Base-by-base conservation (phyloP, 2,329 filamentous ascomycete species). In the Fusarium ramigenum region DNA sequence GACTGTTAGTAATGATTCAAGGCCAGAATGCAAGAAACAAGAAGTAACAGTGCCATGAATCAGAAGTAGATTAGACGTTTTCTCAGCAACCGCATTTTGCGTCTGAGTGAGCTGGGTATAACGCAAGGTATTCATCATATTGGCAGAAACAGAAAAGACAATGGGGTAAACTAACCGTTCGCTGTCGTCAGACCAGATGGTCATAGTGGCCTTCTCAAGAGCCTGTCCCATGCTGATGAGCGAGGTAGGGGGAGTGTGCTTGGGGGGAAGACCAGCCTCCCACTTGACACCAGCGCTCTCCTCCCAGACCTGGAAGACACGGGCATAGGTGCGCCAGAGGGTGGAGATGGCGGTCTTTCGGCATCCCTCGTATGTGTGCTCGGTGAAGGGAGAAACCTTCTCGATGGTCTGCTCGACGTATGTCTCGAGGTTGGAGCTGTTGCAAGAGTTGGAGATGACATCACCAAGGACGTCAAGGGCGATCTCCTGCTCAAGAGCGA, bases 21-120 rank as follows among this genome's bases (percentile, higher is more conserved):
- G 52, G 25, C 14, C 63, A 69, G 70, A 36, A 43, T 77, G 66
- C 47, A 72, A 77, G 67, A 72, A 75, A 74, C 63, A 73, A 60
- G 42, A 75, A 72, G 59, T 65, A 77, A 76, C 76, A 74, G 68
- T 73, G 71, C 43, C 70, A 75, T 76, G 69, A 76, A 77, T 82
- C 80, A 82, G 80, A 73, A 79, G 79, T 79, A 81, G 83, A 84
- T 84, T 78, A 83, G 73, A 83, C 83, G 94, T 87, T 85, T 97
- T 96, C 92, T 92, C 94, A 94, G 93, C 94, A 97, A 91, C 85
- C 91, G 91, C 93, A 90, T 85, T 86, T 89, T 85, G 93, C 92
- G 92, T 98, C 93, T 93, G 94, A 97, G 95, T 98, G 96, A 98
- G 95, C 95, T 98, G 95, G 95, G 96, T 96, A 90, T 96, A 95